Evolutionary conservation across 2,329 filamentous ascomycete species (phyloP).

Genomic region (Xenoacremonium recifei): DNA sequence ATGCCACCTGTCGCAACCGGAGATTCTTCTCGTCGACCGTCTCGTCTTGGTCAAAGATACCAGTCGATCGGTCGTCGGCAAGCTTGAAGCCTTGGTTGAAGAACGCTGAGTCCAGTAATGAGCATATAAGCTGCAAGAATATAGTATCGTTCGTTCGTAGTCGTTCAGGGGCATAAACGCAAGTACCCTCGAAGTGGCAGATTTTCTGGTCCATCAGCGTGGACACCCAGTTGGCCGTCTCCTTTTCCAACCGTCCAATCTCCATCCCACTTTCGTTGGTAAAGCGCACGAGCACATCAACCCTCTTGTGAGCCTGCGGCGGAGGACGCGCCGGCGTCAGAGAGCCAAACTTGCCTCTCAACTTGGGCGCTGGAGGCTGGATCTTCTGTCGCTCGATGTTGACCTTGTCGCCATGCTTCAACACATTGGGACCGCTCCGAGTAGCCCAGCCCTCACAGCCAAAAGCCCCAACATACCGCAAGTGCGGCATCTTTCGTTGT

Average conservation of each 20-base stretch:
- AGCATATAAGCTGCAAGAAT: constrained; percentile 84
- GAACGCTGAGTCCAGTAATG: constrained; percentile 72
- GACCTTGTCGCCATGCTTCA: constrained; percentile 81
- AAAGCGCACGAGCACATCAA: constrained; percentile 89
- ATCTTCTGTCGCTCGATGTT: constrained; percentile 84
- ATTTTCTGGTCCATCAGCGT: constrained; percentile 87
- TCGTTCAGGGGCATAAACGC: constrained; percentile 84
- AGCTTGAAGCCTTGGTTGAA: constrained; percentile 57
- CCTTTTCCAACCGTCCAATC: constrained; percentile 82
- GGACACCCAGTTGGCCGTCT: constrained; percentile 88
- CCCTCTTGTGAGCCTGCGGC: constrained; percentile 60
- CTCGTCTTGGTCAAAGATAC: constrained; percentile 81
- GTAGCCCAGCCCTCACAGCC: constrained; percentile 92
- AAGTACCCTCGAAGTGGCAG: constrained; percentile 82
- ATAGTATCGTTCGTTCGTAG: constrained; percentile 89
- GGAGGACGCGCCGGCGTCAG: constrained; percentile 35
- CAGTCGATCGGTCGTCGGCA: constrained; percentile 67
- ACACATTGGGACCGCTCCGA: constrained; percentile 69
- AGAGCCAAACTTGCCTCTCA: constrained; percentile 40
- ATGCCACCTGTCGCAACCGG: constrained; percentile 77
- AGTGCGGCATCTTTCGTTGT: constrained; percentile 33
- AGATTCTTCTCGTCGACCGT: constrained; percentile 81
- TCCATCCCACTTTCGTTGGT: constrained; percentile 77
- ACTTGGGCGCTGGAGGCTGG: constrained; percentile 54
- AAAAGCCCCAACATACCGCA: constrained; percentile 84